These are phyloP conservation scores for Endoconidiophora polonica DNA, from an alignment of 2,329 filamentous ascomycete species.

Conservation along the genomic window DNA sequence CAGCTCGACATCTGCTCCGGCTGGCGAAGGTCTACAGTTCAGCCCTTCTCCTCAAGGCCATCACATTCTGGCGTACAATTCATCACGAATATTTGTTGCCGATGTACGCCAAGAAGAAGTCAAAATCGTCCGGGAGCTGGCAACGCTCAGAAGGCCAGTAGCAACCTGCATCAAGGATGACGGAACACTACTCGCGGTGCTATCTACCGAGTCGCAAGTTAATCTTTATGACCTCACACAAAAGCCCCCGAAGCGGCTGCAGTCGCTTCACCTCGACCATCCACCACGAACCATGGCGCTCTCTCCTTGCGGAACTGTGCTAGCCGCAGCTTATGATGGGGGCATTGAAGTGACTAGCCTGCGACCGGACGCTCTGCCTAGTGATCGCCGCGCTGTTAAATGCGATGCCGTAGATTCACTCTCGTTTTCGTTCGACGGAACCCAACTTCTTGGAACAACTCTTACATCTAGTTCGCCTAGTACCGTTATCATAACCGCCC, in stretches of 20 bases:
- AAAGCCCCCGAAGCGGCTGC: slow-evolving; percentile 50
- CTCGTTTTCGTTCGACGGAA: slow-evolving; percentile 61
- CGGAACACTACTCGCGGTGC: slow-evolving; percentile 57
- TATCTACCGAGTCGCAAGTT: slow-evolving; percentile 69
- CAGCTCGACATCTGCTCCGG: slow-evolving; percentile 67
- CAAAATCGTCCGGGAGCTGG: slow-evolving; percentile 58
- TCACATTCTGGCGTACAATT: slow-evolving; percentile 65
- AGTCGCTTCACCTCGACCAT: slow-evolving; percentile 63
- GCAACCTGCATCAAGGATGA: slow-evolving; percentile 68
- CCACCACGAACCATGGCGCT: slow-evolving; percentile 62
- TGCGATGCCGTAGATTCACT: slow-evolving; percentile 60
- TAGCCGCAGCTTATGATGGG: slow-evolving; percentile 72
- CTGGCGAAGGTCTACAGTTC: slow-evolving; percentile 75
- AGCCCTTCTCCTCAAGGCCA: slow-evolving; percentile 60
- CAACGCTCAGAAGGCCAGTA: slow-evolving; percentile 58
- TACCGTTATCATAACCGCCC: slow-evolving; percentile 62
- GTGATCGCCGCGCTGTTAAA: slow-evolving; percentile 59
- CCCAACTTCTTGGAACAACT: slow-evolving; percentile 62
- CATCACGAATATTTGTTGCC: slow-evolving; percentile 66
- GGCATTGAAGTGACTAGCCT: slow-evolving; percentile 79
- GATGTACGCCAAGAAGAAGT: slow-evolving; percentile 45
- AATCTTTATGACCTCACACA: slow-evolving; percentile 62
- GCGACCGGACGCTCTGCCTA: slow-evolving; percentile 42
- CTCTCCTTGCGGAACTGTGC: slow-evolving; percentile 63
- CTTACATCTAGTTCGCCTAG: slow-evolving; percentile 45